phyloP scores from a whole-genome alignment of 306 rosid genomes.

The Chamaecrista fasciculata region DNA sequence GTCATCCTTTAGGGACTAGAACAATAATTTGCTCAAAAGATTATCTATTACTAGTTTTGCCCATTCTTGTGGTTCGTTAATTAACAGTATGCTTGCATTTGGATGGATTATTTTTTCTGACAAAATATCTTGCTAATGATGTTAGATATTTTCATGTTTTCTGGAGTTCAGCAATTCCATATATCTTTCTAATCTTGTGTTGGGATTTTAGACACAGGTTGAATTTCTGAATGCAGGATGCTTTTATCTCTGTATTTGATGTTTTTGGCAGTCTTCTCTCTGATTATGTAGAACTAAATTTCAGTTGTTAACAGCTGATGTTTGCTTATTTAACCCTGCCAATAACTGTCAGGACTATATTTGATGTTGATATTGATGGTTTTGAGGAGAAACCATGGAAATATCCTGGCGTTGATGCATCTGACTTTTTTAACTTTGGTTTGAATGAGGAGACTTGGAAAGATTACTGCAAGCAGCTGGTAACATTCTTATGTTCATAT shows the following conservation, averaged over 20 bases:
- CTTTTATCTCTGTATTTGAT: conserved; percentile 18
- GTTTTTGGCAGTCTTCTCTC: background rate
- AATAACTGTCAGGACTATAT: conserved; percentile 74
- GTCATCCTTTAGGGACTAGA: too few relatives aligned
- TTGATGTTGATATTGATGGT: conserved; percentile 85
- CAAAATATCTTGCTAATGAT: conserved; percentile 3
- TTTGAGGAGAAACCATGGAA: conserved; percentile 99
- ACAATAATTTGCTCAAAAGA: too few relatives aligned
- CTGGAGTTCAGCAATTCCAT: conserved; percentile 7
- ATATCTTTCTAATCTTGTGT: background rate
- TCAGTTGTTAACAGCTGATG: background rate
- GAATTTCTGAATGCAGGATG: conserved; percentile 21
- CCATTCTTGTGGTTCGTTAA: background rate
- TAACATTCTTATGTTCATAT: conserved; percentile 33
- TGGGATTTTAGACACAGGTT: background rate
- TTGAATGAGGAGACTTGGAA: conserved; percentile 95
- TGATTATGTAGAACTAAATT: conserved; percentile 14
- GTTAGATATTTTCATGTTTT: background rate
- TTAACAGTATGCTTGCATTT: background rate
- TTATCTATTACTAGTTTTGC: background rate
- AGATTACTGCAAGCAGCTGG: conserved; percentile 98
- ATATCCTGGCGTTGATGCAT: conserved; percentile 66
- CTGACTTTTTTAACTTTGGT: conserved; percentile 93
- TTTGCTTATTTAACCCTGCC: conserved; percentile 25
- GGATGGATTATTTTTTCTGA: background rate